phyloP scores from a whole-genome alignment of 768 basidiomycete genomes.

The Candolleomyces eurysporus region DNA sequence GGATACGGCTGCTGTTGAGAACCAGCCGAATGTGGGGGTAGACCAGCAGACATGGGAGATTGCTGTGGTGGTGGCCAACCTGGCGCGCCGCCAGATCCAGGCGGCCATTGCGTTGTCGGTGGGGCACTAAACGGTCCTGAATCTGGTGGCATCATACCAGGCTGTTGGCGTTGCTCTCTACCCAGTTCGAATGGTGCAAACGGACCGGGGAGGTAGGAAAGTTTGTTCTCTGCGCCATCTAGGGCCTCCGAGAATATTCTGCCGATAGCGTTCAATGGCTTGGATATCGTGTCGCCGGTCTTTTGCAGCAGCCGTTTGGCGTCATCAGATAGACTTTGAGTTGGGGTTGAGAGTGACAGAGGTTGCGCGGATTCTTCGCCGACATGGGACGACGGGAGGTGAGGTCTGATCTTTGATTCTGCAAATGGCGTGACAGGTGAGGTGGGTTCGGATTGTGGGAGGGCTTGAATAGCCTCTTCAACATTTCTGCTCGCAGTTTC shows the following conservation, averaged over 20 bases:
- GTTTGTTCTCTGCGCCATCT: slow-evolving; percentile 65
- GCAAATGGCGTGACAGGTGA: slow-evolving; percentile 32
- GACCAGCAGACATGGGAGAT: background rate
- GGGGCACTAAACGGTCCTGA: background rate
- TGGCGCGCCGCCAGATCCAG: slow-evolving; percentile 4
- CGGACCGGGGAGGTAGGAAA: slow-evolving; percentile 64
- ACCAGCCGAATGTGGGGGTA: background rate
- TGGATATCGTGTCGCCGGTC: slow-evolving; percentile 88
- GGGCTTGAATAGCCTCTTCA: slow-evolving; percentile 49
- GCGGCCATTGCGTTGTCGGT: background rate
- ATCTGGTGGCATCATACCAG: slow-evolving; percentile 7
- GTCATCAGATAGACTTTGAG: slow-evolving; percentile 59
- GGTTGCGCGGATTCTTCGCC: slow-evolving; percentile 91
- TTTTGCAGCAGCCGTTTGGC: slow-evolving; percentile 83
- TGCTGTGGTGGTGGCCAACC: background rate
- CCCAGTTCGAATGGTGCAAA: slow-evolving; percentile 69
- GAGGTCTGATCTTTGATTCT: slow-evolving; percentile 20
- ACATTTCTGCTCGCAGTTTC: slow-evolving; percentile 38
- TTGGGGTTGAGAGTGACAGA: slow-evolving; percentile 60
- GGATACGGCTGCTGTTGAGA: slow-evolving; percentile 33
- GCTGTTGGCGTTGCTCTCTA: slow-evolving; percentile 44
- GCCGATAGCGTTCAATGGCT: slow-evolving; percentile 86
- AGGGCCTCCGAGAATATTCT: slow-evolving; percentile 85
- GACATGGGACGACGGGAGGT: slow-evolving; percentile 36
- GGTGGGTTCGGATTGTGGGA: slow-evolving; percentile 43